Evolutionary conservation across 306 rosid species (phyloP), one percentile per base, ranked within the genome.

Genomic region (Chamaecrista fasciculata): DNA sequence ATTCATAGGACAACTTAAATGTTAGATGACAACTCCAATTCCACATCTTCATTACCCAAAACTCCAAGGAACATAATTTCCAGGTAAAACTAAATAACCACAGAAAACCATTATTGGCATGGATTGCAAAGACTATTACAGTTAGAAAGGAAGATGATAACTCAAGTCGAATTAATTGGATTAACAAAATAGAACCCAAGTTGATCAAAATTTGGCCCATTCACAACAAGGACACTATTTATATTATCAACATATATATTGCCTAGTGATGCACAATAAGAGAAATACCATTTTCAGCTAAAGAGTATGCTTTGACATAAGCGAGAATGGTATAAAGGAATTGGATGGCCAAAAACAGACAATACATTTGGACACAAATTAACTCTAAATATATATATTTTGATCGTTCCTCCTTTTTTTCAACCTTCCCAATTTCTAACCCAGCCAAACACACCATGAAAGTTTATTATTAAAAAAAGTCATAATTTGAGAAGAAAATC

Each of bases 221-320:
- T 76, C 53, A 19, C 40, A 34, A 15, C 14, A 24, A 31, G 33
- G 48, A 66, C 8, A 21, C 26, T 29, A 58, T n/a, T 8, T 14
- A 48, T 28, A 37, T 33, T 5, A 34, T 28, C 31, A 33, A 14
- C 16, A n/a, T 57, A 26, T 50, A 33, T 16, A 19, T 16, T 50
- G 52, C 74, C 49, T 44, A 19, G 53, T 29, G 39, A 52, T 14
- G 21, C 58, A 20, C 26, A 18, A 19, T 11, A 8, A 29, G 11
- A 21, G 18, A 0, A 8, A 14, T 11, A 64, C 61, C n/a, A 8
- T 9, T 44, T 25, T 46, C 12, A 39, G 26, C 16, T 28, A 16
- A 20, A 69, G 51, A 68, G 21, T 55, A 68, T 60, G 44, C 75
- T 51, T 29, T 28, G 57, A 31, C n/a, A 56, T n/a, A 46, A 39